Base-by-base conservation (phyloP, 2,329 filamentous ascomycete genomes). In the Thelonectria rubi region DNA sequence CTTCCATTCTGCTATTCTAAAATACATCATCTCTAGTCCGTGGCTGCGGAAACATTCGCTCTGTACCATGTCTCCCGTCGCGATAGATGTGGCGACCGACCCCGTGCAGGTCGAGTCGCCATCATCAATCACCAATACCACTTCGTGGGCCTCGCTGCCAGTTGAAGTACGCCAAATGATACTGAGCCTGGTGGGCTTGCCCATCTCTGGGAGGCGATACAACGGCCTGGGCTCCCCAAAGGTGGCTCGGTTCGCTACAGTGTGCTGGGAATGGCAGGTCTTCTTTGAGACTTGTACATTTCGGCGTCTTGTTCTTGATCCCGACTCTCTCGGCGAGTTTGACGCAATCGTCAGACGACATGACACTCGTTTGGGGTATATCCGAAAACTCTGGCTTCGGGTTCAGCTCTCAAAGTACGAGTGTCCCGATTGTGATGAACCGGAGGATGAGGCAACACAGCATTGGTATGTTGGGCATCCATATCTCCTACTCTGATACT, bases 321-420 rank as follows among this genome's bases (percentile, higher is more conserved):
- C 54, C 24, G 26, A 47, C 48, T 58, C 58, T 55, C 53, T 64
- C 48, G 55, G n/a, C 43, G 30, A 55, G 18, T 64, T 64, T 49
- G 50, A 55, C 24, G 12, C 40, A 26, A 52, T 62, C 45, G 20
- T 64, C 50, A 46, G 48, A 53, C 53, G 58, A 55, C 10, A 54
- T 50, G 55, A 62, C 52, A 56, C 47, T 62, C 62, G 62, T 54
- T 54, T 65, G 49, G 55, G 58, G 34, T 62, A 59, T 51, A 53
- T 62, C 39, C 50, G 62, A 55, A 62, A 62, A 56, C 45, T 65
- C 40, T 62, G 62, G 62, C 59, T 62, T 59, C 58, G 59, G 20
- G 49, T 65, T 47, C 50, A 37, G 55, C 62, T 65, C 55, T 9
- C 50, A 47, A 54, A 40, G 37, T 65, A 62, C 52, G 26, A 55